Percentiles rank a stretch among this genome's conserved stretches.
These are phyloP conservation scores for Aureoboletus auriporus DNA, from an alignment of 768 basidiomycete species.

Conservation along the genomic window DNA sequence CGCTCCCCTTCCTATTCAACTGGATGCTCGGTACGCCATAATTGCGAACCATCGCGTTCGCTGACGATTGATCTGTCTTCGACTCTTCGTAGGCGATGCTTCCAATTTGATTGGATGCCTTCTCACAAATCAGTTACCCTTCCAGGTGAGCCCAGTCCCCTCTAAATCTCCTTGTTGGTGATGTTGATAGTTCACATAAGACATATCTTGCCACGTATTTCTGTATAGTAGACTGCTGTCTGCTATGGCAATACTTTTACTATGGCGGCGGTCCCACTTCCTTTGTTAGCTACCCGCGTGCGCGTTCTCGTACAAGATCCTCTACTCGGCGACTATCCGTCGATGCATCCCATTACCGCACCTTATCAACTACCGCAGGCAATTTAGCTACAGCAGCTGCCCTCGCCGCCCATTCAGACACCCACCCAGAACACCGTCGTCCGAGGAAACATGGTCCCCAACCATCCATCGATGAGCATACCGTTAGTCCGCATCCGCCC, in stretches of 20 bases:
- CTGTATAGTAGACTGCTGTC: constrained; percentile 70
- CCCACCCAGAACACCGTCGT: constrained; percentile 33
- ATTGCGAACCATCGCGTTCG: constrained; percentile 5
- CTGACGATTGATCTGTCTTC: constrained; percentile 3
- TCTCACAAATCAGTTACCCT: constrained; percentile 89
- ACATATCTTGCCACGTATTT: constrained; percentile 92
- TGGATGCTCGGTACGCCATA: constrained; percentile 80
- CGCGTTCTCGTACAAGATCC: constrained; percentile 43
- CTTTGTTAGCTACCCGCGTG: constrained; percentile 30
- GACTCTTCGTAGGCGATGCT: constrained; percentile 62
- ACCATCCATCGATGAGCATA: constrained; percentile 18
- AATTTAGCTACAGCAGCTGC: constrained; percentile 72
- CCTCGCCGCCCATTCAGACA: constrained; percentile 61
- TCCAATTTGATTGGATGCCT: constrained; percentile 92
- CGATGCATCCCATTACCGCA: constrained; percentile 65
- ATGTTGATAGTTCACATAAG: constrained; percentile 35
- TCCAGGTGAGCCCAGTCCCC: constrained; percentile 63
- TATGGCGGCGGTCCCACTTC: constrained; percentile 45
- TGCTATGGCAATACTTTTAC: constrained; percentile 81
- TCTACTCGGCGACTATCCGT: constrained; percentile 44
- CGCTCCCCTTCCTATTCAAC: constrained; percentile 88
- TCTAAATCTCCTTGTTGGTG: background rate
- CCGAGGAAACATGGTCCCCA: constrained; percentile 25
- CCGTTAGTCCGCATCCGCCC: constrained; percentile 11
- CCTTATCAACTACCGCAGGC: constrained; percentile 63